Percentiles rank a stretch among this genome's conserved stretches.
Evolutionary conservation across 1,284 basidiomycete genomes (phyloP).

Genomic region (Moesziomyces sp.): DNA sequence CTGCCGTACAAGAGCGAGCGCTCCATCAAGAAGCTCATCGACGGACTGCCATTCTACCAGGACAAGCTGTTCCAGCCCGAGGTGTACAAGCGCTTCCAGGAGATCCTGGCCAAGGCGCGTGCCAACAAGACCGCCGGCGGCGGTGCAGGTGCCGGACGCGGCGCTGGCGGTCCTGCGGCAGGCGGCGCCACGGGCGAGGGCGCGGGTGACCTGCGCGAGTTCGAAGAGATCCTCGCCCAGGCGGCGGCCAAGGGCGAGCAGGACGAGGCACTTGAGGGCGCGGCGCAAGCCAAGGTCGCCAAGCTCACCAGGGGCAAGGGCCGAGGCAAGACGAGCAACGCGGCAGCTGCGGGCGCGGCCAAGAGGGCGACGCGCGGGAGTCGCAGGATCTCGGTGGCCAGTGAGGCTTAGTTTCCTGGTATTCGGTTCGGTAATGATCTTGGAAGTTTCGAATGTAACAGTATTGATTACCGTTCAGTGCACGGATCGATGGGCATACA

Average conservation of each 20-base stretch:
- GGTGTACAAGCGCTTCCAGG: constrained; percentile 85
- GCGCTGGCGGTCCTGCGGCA: constrained; percentile 5
- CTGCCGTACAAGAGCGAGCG: constrained; percentile 96
- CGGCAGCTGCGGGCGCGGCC: constrained; percentile 5
- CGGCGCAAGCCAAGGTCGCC: constrained; percentile 51
- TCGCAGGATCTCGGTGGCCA: constrained; percentile 32
- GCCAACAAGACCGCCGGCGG: constrained; percentile 39
- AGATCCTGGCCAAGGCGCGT: constrained; percentile 79
- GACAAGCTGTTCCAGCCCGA: constrained; percentile 91
- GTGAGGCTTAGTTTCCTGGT: constrained; percentile 17
- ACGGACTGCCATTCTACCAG: constrained; percentile 77
- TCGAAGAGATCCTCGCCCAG: constrained; percentile 80
- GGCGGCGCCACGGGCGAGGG: constrained; percentile 16
- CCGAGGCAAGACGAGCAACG: constrained; percentile 22
- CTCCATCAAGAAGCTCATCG: constrained; percentile 94
- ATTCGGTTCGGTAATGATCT: background rate
- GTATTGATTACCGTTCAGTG: background rate
- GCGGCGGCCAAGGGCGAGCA: constrained; percentile 86
- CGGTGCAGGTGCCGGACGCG: constrained; percentile 18
- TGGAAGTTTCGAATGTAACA: background rate
- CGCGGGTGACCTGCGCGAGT: constrained; percentile 59
- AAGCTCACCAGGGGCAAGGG: constrained; percentile 32
- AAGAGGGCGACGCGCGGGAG: constrained; percentile 27
- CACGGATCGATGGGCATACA: background rate
- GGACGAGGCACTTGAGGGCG: constrained; percentile 85